A percentile compares a stretch with the other conserved stretches of the same genome.
These are phyloP conservation scores for Blastomyces emzantsi DNA, from an alignment of 2,329 filamentous ascomycete genomes.

Conservation along the genomic window DNA sequence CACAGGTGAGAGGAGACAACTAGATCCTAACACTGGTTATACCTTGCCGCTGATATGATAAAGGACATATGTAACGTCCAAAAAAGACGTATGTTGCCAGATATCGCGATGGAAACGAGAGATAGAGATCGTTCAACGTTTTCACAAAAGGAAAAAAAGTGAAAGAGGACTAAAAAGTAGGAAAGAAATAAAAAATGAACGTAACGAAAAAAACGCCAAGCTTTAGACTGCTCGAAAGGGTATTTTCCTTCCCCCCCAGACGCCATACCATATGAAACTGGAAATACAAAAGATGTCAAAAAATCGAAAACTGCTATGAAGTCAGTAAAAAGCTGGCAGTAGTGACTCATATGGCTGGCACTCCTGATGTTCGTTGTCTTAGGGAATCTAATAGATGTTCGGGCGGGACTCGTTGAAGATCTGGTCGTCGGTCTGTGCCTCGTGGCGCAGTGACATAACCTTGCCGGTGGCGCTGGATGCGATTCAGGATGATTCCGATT, in stretches of 20 bases:
- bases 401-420: slow-evolving; percentile 39
- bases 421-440: slow-evolving; percentile 39
- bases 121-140: neutral
- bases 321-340: neutral
- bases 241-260: slow-evolving; percentile 14
- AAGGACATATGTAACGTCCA: neutral
- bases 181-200: neutral
- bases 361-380: slow-evolving; percentile 27
- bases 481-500: slow-evolving; percentile 40
- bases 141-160: neutral
- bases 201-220: slow-evolving; percentile 7
- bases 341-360: slow-evolving; percentile 27
- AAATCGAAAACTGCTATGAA: neutral
- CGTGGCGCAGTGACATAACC: slow-evolving; percentile 40
- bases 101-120: neutral
- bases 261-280: slow-evolving; percentile 5
- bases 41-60: neutral
- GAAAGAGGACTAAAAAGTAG: neutral
- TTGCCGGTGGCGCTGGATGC: slow-evolving; percentile 39
- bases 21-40: neutral
- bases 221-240: slow-evolving; percentile 1
- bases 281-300: slow-evolving; percentile 2
- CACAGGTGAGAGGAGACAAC: neutral
- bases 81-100: neutral
- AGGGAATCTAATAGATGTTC: slow-evolving; percentile 39